Percentiles rank a stretch among this genome's conserved stretches.
Conservation (phyloP, 192 early-diverging fungal species). For the Backusella circina region DNA sequence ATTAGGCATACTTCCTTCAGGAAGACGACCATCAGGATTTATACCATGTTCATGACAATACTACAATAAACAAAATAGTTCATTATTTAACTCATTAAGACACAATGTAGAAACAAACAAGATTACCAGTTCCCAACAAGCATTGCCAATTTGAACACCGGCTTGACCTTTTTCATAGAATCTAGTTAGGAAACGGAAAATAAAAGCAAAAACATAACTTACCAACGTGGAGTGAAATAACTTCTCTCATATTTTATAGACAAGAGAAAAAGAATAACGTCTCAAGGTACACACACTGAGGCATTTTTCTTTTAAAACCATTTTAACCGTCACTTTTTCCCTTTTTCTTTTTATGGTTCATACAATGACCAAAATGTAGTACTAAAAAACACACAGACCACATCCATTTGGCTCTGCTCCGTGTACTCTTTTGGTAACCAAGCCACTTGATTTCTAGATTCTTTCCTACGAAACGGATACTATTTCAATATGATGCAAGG, state of each 20-base stretch:
- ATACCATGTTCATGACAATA: constrained; percentile 96
- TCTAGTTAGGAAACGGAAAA: neutral
- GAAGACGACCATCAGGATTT: constrained; percentile 86
- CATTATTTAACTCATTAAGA: neutral
- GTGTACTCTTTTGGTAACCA: neutral
- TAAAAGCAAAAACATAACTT: neutral
- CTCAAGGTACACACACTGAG: neutral
- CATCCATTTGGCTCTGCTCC: neutral
- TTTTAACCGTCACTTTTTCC: neutral
- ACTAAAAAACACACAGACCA: neutral
- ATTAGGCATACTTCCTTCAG: constrained; percentile 1
- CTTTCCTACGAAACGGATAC: neutral
- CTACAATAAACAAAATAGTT: neutral
- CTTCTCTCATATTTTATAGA: constrained; percentile 60
- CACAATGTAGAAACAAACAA: neutral
- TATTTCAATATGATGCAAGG: too few relatives aligned
- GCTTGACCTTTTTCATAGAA: constrained; percentile 57
- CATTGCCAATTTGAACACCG: constrained; percentile 99
- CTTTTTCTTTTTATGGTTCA: neutral
- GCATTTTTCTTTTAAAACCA: neutral
- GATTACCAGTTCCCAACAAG: constrained; percentile 94
- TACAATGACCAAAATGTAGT: neutral
- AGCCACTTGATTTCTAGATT: neutral
- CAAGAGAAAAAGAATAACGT: neutral
- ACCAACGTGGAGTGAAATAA: constrained; percentile 78